Evolutionary conservation across 2,329 filamentous ascomycete genomes (phyloP).

Genomic region (Xylariaceae sp.): DNA sequence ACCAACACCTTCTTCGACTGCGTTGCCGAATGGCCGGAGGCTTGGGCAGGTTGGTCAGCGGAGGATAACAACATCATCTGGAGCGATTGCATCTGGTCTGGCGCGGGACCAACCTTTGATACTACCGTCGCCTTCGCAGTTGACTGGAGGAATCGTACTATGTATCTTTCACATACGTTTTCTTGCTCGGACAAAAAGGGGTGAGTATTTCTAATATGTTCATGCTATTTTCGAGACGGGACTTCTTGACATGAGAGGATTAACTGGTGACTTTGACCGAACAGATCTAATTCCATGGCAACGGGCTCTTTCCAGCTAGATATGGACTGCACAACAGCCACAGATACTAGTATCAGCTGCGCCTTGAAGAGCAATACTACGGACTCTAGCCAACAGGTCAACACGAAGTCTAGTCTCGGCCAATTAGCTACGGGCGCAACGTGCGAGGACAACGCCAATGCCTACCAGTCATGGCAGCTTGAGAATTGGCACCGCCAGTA

Average conservation of each 20-base stretch:
- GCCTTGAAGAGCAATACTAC: constrained; percentile 28
- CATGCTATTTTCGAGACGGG: background rate
- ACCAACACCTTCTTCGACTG: constrained; percentile 43
- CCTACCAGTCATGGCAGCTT: constrained; percentile 44
- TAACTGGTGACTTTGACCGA: background rate
- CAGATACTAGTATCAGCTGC: constrained; percentile 33
- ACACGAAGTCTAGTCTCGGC: constrained; percentile 27
- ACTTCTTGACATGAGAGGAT: background rate
- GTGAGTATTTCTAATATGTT: constrained; percentile 24
- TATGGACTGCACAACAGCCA: constrained; percentile 37
- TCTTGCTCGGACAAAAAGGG: constrained; percentile 39
- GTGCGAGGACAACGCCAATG: constrained; percentile 34
- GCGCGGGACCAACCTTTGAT: constrained; percentile 39
- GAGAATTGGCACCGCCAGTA: constrained; percentile 41
- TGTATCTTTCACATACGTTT: constrained; percentile 45
- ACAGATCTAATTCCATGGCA: constrained; percentile 38
- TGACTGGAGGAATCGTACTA: constrained; percentile 42
- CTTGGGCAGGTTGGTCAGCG: constrained; percentile 41
- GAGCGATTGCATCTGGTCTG: constrained; percentile 47
- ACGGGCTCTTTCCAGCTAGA: constrained; percentile 39
- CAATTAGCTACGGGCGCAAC: constrained; percentile 22
- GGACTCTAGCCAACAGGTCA: constrained; percentile 25
- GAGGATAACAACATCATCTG: constrained; percentile 41
- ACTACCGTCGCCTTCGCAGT: constrained; percentile 42
- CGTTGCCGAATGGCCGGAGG: constrained; percentile 43